Conservation (phyloP, 1,284 basidiomycete genomes). For the Mycena sp. region DNA sequence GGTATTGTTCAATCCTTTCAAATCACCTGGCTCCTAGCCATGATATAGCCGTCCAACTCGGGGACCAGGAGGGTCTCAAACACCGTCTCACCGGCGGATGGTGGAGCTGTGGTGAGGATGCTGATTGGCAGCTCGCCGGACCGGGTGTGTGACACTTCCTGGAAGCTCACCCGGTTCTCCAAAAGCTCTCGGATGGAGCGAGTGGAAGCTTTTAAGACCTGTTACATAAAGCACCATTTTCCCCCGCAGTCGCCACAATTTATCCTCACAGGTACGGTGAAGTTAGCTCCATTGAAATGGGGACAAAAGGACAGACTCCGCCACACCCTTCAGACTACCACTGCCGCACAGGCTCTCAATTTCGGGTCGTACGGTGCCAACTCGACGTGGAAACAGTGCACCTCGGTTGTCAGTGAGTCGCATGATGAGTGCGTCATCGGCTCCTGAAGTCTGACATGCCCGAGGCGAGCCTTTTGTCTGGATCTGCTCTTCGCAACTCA, state of each 20-base stretch:
- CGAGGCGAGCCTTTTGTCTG: too few relatives aligned
- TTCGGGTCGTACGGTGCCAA: background rate
- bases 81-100: conserved; percentile 30
- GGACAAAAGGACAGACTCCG: background rate
- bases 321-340: background rate
- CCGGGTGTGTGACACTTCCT: conserved; percentile 6
- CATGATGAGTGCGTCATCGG: conserved; percentile 11
- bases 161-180: conserved; percentile 13
- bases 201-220: background rate
- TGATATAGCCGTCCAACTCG: conserved; percentile 34
- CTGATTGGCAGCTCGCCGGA: conserved; percentile 6
- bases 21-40: conserved; percentile 38
- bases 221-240: background rate
- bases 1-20: conserved; percentile 32
- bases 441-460: conserved; percentile 9
- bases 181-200: conserved; percentile 19
- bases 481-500: too few relatives aligned
- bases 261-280: too few relatives aligned
- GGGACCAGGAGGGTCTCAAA: conserved; percentile 29
- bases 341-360: background rate
- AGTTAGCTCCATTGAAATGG: background rate
- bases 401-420: background rate
- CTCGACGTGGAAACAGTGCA: background rate
- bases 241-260: background rate
- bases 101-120: conserved; percentile 3